A percentile compares a stretch with the other conserved stretches of the same genome.
These are phyloP conservation scores for Ophiocordyceps sinensis DNA, from an alignment of 2,329 filamentous ascomycete species.

Conservation along the genomic window DNA sequence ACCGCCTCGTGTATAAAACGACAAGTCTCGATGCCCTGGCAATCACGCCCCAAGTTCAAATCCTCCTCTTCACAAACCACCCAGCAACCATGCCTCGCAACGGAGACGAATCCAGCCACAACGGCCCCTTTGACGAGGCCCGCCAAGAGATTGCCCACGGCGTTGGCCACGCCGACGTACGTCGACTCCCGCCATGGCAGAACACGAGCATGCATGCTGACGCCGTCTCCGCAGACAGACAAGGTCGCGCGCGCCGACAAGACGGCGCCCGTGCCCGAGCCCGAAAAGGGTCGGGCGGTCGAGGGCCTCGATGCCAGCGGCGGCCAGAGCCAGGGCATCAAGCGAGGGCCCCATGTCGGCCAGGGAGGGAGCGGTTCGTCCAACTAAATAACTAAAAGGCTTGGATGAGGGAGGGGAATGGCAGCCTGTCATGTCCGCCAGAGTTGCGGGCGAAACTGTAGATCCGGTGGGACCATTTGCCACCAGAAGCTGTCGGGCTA, in stretches of 20 bases:
- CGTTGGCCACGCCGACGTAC: constrained; percentile 22
- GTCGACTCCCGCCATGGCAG: constrained; percentile 5
- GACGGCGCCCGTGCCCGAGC: constrained; percentile 31
- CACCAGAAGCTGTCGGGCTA: too few relatives aligned
- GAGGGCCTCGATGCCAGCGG: constrained; percentile 26
- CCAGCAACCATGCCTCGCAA: constrained; percentile 31
- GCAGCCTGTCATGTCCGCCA: too few relatives aligned
- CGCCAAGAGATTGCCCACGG: constrained; percentile 30
- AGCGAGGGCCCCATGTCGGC: constrained; percentile 23
- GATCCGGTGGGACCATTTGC: too few relatives aligned
- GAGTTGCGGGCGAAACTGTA: too few relatives aligned
- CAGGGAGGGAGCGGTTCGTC: constrained; percentile 19
- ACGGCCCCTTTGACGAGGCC: constrained; percentile 25
- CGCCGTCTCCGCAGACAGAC: constrained; percentile 9
- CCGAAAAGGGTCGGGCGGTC: constrained; percentile 28
- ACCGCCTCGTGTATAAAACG: too few relatives aligned
- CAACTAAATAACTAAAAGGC: constrained; percentile 5
- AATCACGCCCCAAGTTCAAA: neutral
- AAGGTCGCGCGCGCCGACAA: constrained; percentile 33
- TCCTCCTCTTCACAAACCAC: neutral
- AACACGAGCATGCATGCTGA: too few relatives aligned
- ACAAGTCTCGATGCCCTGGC: too few relatives aligned
- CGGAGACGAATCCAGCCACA: constrained; percentile 32
- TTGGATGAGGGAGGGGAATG: too few relatives aligned
- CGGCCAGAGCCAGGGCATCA: constrained; percentile 27